Evolutionary conservation across 1,139 yeast species (phyloP).

Genomic region (Yamadazyma triangularis): DNA sequence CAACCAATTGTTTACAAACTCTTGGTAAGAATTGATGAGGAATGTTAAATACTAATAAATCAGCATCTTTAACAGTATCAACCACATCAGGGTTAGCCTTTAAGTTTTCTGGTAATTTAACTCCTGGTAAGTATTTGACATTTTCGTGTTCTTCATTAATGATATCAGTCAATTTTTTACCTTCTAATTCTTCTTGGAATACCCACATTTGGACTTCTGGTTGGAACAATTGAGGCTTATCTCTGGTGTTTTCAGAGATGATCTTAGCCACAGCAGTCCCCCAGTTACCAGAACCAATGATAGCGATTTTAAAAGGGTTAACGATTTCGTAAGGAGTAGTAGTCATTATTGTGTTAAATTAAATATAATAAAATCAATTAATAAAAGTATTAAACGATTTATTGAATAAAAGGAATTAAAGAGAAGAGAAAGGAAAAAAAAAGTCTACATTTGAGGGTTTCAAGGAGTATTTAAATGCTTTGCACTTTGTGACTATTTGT

Average conservation of each 20-base stretch:
- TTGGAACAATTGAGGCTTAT: slow-evolving; percentile 36
- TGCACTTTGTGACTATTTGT: no score
- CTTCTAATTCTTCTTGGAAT: slow-evolving; percentile 39
- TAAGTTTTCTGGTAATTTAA: slow-evolving; percentile 40
- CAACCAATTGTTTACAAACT: slow-evolving; percentile 34
- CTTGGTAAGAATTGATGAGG: slow-evolving; percentile 46
- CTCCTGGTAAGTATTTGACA: slow-evolving; percentile 43
- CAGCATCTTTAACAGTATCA: slow-evolving; percentile 38
- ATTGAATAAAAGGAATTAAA: no score
- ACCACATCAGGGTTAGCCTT: slow-evolving; percentile 37
- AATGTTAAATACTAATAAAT: slow-evolving; percentile 42
- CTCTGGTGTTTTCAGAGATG: slow-evolving; percentile 39
- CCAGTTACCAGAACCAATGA: slow-evolving; percentile 49
- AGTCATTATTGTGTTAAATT: slow-evolving; percentile 19
- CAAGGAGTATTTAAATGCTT: no score
- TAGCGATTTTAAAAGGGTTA: slow-evolving; percentile 36
- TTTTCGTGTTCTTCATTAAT: slow-evolving; percentile 43
- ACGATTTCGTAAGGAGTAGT: slow-evolving; percentile 30
- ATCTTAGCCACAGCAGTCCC: slow-evolving; percentile 48
- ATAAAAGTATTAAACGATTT: no score
- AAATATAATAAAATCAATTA: neutral
- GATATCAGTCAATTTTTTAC: slow-evolving; percentile 40
- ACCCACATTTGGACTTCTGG: slow-evolving; percentile 47
- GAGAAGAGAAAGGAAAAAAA: no score
- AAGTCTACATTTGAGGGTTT: no score